A percentile compares a stretch with the other conserved stretches of the same genome.
phyloP scores from a whole-genome alignment of 495 filamentous ascomycete genomes.

The Rhizodiscina lignyota region DNA sequence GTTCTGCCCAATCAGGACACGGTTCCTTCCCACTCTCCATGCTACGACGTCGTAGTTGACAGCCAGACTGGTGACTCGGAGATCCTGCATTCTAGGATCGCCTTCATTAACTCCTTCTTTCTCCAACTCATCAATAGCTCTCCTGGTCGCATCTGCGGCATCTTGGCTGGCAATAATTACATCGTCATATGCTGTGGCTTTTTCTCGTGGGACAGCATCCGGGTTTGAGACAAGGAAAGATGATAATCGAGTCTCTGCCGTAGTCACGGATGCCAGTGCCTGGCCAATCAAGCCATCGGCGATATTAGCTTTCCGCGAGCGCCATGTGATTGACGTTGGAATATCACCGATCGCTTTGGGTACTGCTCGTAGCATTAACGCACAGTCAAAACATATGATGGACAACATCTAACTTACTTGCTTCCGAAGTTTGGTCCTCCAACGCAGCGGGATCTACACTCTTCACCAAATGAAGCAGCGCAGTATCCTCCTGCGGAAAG shows the following conservation, averaged over 20 bases:
- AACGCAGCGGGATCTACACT: constrained; percentile 56
- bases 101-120: constrained; percentile 70
- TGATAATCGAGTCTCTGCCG: constrained; percentile 34
- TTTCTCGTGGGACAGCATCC: constrained; percentile 31
- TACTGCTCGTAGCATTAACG: too few species aligned
- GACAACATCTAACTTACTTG: too few species aligned
- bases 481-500: constrained; percentile 45
- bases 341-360: constrained; percentile 31
- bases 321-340: constrained; percentile 73
- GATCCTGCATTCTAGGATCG: constrained; percentile 76
- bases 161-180: constrained; percentile 86
- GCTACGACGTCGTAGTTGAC: constrained; percentile 86
- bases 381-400: too few species aligned
- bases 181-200: constrained; percentile 76
- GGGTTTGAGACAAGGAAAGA: constrained; percentile 40
- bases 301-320: constrained; percentile 69
- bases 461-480: constrained; percentile 31
- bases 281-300: constrained; percentile 85
- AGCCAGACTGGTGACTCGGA: constrained; percentile 82
- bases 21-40: constrained; percentile 88
- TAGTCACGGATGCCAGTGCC: constrained; percentile 39
- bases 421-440: constrained; percentile 42
- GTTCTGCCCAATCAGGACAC: constrained; percentile 62
- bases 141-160: constrained; percentile 80
- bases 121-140: constrained; percentile 75